A percentile compares a stretch with the other conserved stretches of the same genome.
phyloP scores from a whole-genome alignment of 352 stramenopile genomes.

The Phytopythium boreale region DNA sequence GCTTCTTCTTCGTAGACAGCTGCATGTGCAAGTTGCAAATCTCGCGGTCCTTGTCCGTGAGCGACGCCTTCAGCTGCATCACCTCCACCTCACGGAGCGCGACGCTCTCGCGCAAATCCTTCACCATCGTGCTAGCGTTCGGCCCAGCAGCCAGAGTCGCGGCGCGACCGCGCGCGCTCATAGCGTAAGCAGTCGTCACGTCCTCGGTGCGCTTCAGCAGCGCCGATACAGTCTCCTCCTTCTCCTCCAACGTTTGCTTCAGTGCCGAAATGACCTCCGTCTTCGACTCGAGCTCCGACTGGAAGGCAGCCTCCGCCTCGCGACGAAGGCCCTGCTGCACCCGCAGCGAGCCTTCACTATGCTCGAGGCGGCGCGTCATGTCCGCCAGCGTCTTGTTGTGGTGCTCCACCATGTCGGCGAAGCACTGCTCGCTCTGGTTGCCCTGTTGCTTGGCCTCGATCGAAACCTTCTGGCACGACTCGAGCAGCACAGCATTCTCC shows the following conservation, averaged over 20 bases:
- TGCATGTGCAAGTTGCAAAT: constrained; percentile 80
- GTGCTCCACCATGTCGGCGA: constrained; percentile 5
- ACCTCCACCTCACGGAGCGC: constrained; percentile 38
- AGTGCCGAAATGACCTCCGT: constrained; percentile 22
- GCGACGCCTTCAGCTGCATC: constrained; percentile 33
- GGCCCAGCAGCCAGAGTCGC: not conserved
- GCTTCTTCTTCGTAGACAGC: constrained; percentile 77
- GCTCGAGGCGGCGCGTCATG: constrained; percentile 30
- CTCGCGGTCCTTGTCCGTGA: constrained; percentile 79
- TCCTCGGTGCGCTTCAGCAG: constrained; percentile 37
- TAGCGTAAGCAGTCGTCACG: constrained; percentile 17
- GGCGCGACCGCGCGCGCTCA: constrained; percentile 1
- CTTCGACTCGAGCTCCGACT: constrained; percentile 36
- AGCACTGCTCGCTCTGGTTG: constrained; percentile 7
- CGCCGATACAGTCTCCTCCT: constrained; percentile 44
- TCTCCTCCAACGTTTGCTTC: constrained; percentile 34
- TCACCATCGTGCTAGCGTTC: constrained; percentile 6
- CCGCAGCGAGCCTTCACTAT: constrained; percentile 31
- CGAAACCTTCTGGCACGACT: constrained; percentile 11
- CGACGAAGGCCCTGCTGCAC: constrained; percentile 47
- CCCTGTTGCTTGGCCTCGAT: constrained; percentile 20
- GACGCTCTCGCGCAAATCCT: constrained; percentile 27
- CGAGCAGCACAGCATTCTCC: constrained; percentile 46
- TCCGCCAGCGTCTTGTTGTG: constrained; percentile 19
- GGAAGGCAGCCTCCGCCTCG: constrained; percentile 46